Percentiles rank a stretch among this genome's conserved stretches.
phyloP scores from a whole-genome alignment of 2,329 filamentous ascomycete genomes.

The Alternaria sp. region DNA sequence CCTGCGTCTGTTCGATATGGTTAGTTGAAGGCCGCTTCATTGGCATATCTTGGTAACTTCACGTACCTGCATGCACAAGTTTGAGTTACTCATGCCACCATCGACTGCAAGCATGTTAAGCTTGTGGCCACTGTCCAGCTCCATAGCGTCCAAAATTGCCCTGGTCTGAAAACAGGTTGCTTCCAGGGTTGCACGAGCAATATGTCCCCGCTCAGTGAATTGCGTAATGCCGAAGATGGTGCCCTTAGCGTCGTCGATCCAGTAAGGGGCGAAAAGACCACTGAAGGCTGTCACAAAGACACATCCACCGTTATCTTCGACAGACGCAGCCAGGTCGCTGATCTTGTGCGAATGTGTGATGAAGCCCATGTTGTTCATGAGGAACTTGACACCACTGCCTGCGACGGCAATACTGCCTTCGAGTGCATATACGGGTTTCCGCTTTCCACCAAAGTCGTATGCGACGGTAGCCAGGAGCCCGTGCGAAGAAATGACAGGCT shows the following conservation, averaged over 20 bases:
- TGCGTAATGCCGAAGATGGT: constrained; percentile 85
- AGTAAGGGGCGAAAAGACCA: constrained; percentile 90
- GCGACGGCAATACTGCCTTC: constrained; percentile 86
- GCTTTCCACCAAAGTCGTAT: constrained; percentile 76
- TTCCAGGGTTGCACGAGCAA: constrained; percentile 87
- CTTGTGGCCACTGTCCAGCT: constrained; percentile 79
- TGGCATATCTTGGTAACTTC: background rate
- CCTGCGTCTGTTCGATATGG: constrained; percentile 68
- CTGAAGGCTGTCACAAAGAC: constrained; percentile 90
- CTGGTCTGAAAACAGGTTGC: constrained; percentile 93
- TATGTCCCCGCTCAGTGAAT: constrained; percentile 84
- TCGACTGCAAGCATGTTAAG: constrained; percentile 82
- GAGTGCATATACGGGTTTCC: constrained; percentile 77
- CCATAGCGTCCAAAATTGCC: constrained; percentile 91
- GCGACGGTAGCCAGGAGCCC: constrained; percentile 87
- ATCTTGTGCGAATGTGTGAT: constrained; percentile 69
- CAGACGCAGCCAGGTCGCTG: constrained; percentile 69
- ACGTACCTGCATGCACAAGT: constrained; percentile 79
- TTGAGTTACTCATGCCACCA: constrained; percentile 87
- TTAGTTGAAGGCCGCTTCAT: constrained; percentile 22
- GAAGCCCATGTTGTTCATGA: constrained; percentile 71
- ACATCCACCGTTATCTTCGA: constrained; percentile 80
- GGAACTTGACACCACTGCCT: constrained; percentile 76
- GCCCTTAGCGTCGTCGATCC: constrained; percentile 91
- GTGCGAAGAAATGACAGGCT: constrained; percentile 84